Conservation (phyloP, 768 basidiomycete genomes). For the Termitomyces sp. region DNA sequence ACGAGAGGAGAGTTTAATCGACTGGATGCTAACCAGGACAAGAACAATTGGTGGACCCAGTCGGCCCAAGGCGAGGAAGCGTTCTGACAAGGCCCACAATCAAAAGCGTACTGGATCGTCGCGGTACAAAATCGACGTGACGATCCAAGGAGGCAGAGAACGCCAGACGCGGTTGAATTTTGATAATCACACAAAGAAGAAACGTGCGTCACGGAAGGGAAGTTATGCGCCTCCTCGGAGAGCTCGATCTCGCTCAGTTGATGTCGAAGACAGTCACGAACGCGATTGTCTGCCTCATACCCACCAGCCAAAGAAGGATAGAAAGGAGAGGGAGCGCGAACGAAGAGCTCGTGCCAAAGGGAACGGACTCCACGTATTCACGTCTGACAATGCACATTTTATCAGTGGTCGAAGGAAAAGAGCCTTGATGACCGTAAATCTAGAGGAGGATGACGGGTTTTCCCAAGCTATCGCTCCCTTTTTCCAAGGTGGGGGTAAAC, state of each 20-base stretch:
- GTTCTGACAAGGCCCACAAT: background rate
- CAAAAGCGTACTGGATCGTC: constrained; percentile 1
- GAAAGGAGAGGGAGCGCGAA: constrained; percentile 24
- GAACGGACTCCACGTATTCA: constrained; percentile 33
- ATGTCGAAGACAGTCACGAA: constrained; percentile 40
- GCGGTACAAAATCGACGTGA: constrained; percentile 29
- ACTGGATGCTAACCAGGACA: constrained; percentile 60
- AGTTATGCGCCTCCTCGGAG: background rate
- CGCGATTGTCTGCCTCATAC: constrained; percentile 5
- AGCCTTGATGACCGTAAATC: constrained; percentile 33
- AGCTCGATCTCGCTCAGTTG: constrained; percentile 25
- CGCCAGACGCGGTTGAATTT: constrained; percentile 39
- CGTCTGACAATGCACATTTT: constrained; percentile 32
- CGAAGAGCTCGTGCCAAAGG: constrained; percentile 21
- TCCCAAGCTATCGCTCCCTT: constrained; percentile 34
- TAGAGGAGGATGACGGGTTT: constrained; percentile 43
- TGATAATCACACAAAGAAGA: constrained; percentile 8
- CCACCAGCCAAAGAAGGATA: constrained; percentile 19
- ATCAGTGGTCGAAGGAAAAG: constrained; percentile 28
- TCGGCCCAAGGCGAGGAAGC: constrained; percentile 12
- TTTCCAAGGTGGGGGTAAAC: constrained; percentile 8
- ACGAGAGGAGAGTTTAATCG: constrained; percentile 51
- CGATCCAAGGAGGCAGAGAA: constrained; percentile 30
- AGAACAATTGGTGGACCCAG: constrained; percentile 22
- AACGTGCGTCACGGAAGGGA: background rate